Percentiles rank a stretch among this genome's conserved stretches.
These are phyloP conservation scores for Purshia tridentata DNA, from an alignment of 306 rosid genomes.

Conservation along the genomic window DNA sequence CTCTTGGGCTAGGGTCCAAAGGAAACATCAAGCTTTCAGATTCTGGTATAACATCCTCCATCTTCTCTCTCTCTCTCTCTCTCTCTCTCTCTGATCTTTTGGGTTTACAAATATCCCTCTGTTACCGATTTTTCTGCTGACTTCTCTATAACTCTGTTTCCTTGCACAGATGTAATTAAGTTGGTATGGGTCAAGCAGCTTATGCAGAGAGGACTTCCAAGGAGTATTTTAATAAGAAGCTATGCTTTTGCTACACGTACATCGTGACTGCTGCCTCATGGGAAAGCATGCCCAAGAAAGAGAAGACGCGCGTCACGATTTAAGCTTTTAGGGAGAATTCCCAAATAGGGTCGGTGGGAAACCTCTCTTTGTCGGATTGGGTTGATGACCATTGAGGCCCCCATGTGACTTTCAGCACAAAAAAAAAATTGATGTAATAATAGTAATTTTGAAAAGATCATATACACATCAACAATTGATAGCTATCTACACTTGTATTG, in stretches of 20 bases:
- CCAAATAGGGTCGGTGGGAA: slow-evolving; percentile 2
- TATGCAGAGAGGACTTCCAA: background rate
- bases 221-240: background rate
- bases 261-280: slow-evolving; percentile 4
- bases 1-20: background rate
- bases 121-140: too few species aligned
- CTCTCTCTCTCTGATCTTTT: background rate
- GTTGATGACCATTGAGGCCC: background rate
- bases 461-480: too few species aligned
- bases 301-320: background rate
- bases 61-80: background rate
- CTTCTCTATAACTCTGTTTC: background rate
- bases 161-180: background rate
- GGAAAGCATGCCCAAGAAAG: background rate
- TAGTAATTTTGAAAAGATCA: too few species aligned
- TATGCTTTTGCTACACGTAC: slow-evolving; percentile 24
- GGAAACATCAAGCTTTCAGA: slow-evolving; percentile 10
- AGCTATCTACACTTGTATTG: too few species aligned
- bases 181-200: background rate
- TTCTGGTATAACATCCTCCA: slow-evolving; percentile 34
- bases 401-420: background rate
- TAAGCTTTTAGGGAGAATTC: background rate
- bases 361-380: background rate
- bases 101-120: background rate
- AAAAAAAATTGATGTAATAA: too few species aligned